These are phyloP conservation scores for Alternaria gansuensis DNA, from an alignment of 2,329 filamentous ascomycete species.

Conservation along the genomic window DNA sequence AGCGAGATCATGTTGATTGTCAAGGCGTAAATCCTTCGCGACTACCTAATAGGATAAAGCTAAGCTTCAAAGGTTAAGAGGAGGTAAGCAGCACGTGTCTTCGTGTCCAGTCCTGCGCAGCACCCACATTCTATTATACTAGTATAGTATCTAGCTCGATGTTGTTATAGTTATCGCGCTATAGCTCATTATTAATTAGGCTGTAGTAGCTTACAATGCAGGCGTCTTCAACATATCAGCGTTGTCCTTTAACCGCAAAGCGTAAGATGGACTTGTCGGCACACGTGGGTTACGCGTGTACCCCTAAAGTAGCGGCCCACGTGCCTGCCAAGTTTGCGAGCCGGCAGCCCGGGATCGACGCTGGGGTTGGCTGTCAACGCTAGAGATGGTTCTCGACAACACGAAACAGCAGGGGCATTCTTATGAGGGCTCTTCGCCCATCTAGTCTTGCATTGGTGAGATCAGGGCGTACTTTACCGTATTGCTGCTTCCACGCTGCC, in stretches of 20 bases:
- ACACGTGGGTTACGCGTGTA: slow-evolving; percentile 3
- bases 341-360: slow-evolving; percentile 13
- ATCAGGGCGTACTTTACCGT: background rate
- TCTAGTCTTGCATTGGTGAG: background rate
- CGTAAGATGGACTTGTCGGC: background rate
- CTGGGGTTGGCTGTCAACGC: slow-evolving; percentile 9
- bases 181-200: no score
- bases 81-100: background rate
- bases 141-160: no score
- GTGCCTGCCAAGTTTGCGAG: slow-evolving; percentile 10
- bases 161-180: no score
- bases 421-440: slow-evolving; percentile 10
- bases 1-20: slow-evolving; percentile 2
- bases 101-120: background rate
- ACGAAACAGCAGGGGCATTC: slow-evolving; percentile 16
- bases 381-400: slow-evolving; percentile 18
- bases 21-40: background rate
- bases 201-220: background rate
- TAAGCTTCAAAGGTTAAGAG: background rate
- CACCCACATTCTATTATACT: background rate
- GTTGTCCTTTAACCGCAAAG: background rate
- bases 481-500: background rate
- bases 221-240: background rate
- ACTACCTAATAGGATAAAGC: background rate
- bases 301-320: slow-evolving; percentile 5